Evolutionary conservation across 202 grass and related monocot genomes (phyloP), one percentile per base, ranked within the genome.

Genomic region (Brachypodium distachyon): DNA sequence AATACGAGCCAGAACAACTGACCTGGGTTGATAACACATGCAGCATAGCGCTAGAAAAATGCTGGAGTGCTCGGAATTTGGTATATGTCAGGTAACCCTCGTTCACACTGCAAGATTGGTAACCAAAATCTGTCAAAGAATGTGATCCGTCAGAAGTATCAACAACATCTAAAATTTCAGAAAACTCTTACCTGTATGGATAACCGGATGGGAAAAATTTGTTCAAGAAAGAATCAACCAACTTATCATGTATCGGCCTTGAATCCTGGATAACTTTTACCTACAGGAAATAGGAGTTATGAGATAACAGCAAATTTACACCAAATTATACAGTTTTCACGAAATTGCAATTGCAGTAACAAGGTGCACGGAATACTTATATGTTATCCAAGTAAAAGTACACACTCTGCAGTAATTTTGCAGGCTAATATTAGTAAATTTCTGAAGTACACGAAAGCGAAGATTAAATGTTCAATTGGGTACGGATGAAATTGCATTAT

Each of bases 21-120:
- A 99, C 96, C 92, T 99, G 87, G 79, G 96, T 99, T 76, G 92
- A 99, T 50, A 99, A 64, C 51, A 99, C 96, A 79, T 91, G 89
- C 81, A 99, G 81, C 81, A 91, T 81, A 78, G 92, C 96, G 85
- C 96, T 99, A 48, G 87, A 89, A 81, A 99, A 99, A 87, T 96
- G 96, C 61, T 99, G 96, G 50, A 99, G 85, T 40, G 81, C 85
- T 76, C 87, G 83, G 55, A 99, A 93, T 83, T 77, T 87, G 17
- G 96, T 99, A 40, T 93, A 99, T 77, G 75, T 99, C 68, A 91
- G 73, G 87, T 99, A 99, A 25, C 87, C 96, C 43, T 92, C 96
- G 72, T 87, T 95, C 81, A 99, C 96, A 83, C 96, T 99, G 83
- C 65, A 73, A 16, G 47, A 73, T 67, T 67, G 18, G 57, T 21